Base-by-base conservation (phyloP, 345 rosid genomes). In the Combretum micranthum region DNA sequence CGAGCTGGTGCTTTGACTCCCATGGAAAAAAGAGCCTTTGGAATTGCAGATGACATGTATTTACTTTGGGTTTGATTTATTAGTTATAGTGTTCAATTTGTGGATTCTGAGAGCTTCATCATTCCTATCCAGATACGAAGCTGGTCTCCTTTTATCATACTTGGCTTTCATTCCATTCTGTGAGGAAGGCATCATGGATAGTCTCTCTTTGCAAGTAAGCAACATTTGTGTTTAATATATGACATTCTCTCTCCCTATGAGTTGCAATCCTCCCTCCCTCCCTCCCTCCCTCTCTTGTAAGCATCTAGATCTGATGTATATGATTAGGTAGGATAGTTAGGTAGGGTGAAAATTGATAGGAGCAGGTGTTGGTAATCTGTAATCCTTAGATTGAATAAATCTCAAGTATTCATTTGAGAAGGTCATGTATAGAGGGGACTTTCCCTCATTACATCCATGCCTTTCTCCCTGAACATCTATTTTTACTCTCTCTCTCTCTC, bases 11-110 rank as follows among this genome's bases (percentile, higher is more conserved):
- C 84, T 72, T 75, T 68, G 67, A 72, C 93, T 32, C 55, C 79
- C 53, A 70, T 81, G 64, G 96, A 92, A 84, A 92, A 80, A 71
- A 77, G 90, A 73, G 73, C 88, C 58, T 92, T 88, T 45, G 98
- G 93, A 69, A 77, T 92, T 73, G 96, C 98, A 53, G 98, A 92
- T 73, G 98, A 88, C 78, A 84, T 92, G 96, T 92, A 80, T 60
- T 63, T 50, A 48, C 45, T 63, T 17, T 13, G 22, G 62, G 57
- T 19, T 32, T 71, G 25, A 50, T 12, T 65, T 25, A 47, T 14
- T 21, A 23, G 26, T 32, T 12, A 52, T 37, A 18, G 22, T 20
- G 17, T 53, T 17, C 20, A 17, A 25, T 42, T 0, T 13, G 23
- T 39, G 32, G 42, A 17, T 62, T 44, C 53, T 52, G 45, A 12